Percentiles rank a stretch among this genome's conserved stretches.
Conservation (phyloP, 805 yeast genomes). For the Torulaspora franciscae region DNA sequence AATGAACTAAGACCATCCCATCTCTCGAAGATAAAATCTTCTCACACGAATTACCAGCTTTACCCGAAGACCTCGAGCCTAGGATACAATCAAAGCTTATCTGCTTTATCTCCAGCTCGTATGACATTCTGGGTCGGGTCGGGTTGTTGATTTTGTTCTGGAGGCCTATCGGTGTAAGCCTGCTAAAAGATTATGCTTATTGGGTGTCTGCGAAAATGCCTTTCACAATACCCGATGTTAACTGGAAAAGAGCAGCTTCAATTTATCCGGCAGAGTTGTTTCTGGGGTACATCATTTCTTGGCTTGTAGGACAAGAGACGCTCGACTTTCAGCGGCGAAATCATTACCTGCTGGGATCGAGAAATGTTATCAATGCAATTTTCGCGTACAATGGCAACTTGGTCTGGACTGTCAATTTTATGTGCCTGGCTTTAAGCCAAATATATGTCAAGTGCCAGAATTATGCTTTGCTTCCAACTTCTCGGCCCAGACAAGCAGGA, state of each 20-base stretch:
- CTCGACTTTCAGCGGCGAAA: conserved; percentile 18
- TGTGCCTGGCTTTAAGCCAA: conserved; percentile 20
- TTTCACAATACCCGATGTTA: not conserved
- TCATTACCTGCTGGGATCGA: conserved; percentile 26
- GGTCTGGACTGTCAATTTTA: conserved; percentile 29
- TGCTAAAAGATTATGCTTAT: not conserved
- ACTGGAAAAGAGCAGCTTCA: conserved; percentile 5
- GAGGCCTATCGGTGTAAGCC: too few species aligned
- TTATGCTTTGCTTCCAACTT: conserved; percentile 14
- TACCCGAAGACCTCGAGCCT: conserved; percentile 2
- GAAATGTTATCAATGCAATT: conserved; percentile 31
- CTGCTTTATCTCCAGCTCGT: too few species aligned
- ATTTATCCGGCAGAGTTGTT: conserved; percentile 20
- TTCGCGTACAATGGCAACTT: conserved; percentile 38
- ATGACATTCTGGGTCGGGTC: too few species aligned
- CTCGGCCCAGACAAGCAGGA: conserved; percentile 16
- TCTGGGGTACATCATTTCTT: conserved; percentile 20
- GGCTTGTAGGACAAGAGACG: conserved; percentile 17
- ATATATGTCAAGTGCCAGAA: conserved; percentile 11
- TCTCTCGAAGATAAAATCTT: not conserved
- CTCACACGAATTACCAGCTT: not conserved
- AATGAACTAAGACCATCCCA: not conserved
- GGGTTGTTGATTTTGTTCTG: too few species aligned
- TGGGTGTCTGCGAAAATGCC: not conserved
- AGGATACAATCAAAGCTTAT: not conserved